Conservation (phyloP, 768 basidiomycete genomes). For the Nidula microcarpa region DNA sequence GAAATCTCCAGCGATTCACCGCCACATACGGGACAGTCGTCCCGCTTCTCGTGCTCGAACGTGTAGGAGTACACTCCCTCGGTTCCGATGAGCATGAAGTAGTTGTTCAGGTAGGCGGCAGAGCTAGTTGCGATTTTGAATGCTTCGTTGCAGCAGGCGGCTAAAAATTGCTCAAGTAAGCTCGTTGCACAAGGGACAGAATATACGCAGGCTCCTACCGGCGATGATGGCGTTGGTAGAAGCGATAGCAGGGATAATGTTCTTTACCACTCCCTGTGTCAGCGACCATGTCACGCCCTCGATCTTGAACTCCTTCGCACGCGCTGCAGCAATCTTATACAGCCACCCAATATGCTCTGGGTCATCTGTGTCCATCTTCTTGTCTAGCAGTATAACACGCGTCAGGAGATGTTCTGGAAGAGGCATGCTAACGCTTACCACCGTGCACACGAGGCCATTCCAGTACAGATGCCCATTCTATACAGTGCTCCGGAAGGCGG, state of each 20-base stretch:
- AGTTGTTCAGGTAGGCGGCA: slow-evolving; percentile 93
- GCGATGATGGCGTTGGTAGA: slow-evolving; percentile 98
- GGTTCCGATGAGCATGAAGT: slow-evolving; percentile 98
- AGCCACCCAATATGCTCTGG: slow-evolving; percentile 97
- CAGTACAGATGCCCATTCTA: slow-evolving; percentile 98
- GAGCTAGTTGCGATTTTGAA: slow-evolving; percentile 98
- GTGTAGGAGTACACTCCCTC: slow-evolving; percentile 97
- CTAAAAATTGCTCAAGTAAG: slow-evolving; percentile 30
- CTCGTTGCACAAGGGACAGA: background rate
- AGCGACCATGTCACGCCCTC: slow-evolving; percentile 98
- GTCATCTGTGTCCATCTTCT: slow-evolving; percentile 96
- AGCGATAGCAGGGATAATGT: slow-evolving; percentile 98
- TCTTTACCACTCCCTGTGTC: slow-evolving; percentile 99
- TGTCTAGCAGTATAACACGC: slow-evolving; percentile 46
- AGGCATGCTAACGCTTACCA: slow-evolving; percentile 41
- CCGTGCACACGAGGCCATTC: slow-evolving; percentile 96
- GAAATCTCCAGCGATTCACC: slow-evolving; percentile 79
- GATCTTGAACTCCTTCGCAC: slow-evolving; percentile 94
- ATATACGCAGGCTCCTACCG: slow-evolving; percentile 39
- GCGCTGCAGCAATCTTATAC: slow-evolving; percentile 71
- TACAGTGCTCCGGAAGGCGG: slow-evolving; percentile 96
- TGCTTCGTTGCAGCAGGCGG: slow-evolving; percentile 97
- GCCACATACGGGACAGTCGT: slow-evolving; percentile 96
- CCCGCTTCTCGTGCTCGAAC: slow-evolving; percentile 90
- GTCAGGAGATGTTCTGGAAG: background rate